A percentile compares a stretch with the other conserved stretches of the same genome.
Evolutionary conservation across 2,329 filamentous ascomycete genomes (phyloP).

Genomic region (Epichloe sibirici): DNA sequence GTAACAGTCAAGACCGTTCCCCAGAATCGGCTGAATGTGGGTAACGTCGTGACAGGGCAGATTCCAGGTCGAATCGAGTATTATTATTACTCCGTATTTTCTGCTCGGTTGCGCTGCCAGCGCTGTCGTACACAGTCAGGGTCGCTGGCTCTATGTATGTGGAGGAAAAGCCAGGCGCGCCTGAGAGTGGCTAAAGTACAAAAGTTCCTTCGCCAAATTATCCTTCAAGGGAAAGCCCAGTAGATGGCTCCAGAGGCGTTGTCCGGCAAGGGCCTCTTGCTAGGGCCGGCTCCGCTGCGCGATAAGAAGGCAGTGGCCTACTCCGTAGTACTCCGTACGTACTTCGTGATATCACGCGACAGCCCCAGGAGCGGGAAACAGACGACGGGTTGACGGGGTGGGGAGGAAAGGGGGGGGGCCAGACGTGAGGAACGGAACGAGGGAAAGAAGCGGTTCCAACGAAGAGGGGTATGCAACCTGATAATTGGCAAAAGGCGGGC

Average conservation of each 20-base stretch:
- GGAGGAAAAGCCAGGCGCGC: slow-evolving; percentile 23
- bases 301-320: slow-evolving; percentile 4
- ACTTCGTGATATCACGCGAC: too few relatives aligned
- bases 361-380: not conserved
- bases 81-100: not conserved
- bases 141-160: slow-evolving; percentile 7
- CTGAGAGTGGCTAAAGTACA: slow-evolving; percentile 22
- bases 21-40: slow-evolving; percentile 12
- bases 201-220: slow-evolving; percentile 29
- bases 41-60: slow-evolving; percentile 11
- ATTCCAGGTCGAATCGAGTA: slow-evolving; percentile 5
- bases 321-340: too few relatives aligned
- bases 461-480: slow-evolving; percentile 6
- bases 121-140: slow-evolving; percentile 1
- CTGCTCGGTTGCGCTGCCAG: not conserved
- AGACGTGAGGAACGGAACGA: not conserved
- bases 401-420: not conserved
- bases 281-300: slow-evolving; percentile 8
- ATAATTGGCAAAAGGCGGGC: not conserved
- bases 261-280: slow-evolving; percentile 12
- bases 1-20: slow-evolving; percentile 10
- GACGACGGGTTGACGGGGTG: not conserved
- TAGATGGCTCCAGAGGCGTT: slow-evolving; percentile 15
- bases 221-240: slow-evolving; percentile 24
- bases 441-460: not conserved